These are phyloP conservation scores for Lichtheimia corymbifera DNA, from an alignment of 371 early-diverging fungal species.

Conservation along the genomic window DNA sequence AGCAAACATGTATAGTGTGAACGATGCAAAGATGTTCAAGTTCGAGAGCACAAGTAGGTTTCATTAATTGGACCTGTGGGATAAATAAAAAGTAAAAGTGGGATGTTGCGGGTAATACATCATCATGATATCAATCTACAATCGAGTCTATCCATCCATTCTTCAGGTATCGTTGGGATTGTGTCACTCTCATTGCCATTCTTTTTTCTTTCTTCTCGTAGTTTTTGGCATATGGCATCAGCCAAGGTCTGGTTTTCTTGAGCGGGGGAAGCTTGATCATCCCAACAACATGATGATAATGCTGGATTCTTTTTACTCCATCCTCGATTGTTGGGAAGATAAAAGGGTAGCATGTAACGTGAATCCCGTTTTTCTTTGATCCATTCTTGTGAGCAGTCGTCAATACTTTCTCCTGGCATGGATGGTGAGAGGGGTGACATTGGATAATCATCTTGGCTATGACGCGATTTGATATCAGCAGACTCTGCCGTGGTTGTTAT, in stretches of 20 bases:
- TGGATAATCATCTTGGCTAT: conserved; percentile 3
- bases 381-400: conserved; percentile 29
- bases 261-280: conserved; percentile 20
- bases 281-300: neutral
- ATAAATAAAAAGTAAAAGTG: neutral
- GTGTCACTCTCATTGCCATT: conserved; percentile 28
- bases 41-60: too few species aligned
- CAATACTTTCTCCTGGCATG: conserved; percentile 12
- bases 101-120: neutral
- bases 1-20: too few species aligned
- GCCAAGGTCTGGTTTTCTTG: conserved; percentile 18
- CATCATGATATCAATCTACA: conserved; percentile 3
- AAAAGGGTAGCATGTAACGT: conserved; percentile 53
- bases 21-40: too few species aligned
- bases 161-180: conserved; percentile 52
- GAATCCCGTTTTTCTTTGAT: conserved; percentile 48
- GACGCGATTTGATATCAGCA: conserved; percentile 8
- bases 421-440: neutral
- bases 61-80: too few species aligned
- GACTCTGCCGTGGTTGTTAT: conserved; percentile 7
- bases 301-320: conserved; percentile 7
- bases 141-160: conserved; percentile 50
- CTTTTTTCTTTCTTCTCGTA: conserved; percentile 25
- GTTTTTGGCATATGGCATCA: conserved; percentile 35
- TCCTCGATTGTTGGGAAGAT: conserved; percentile 42